phyloP scores from a whole-genome alignment of 2,329 filamentous ascomycete species.

The Fusarium nygamai region DNA sequence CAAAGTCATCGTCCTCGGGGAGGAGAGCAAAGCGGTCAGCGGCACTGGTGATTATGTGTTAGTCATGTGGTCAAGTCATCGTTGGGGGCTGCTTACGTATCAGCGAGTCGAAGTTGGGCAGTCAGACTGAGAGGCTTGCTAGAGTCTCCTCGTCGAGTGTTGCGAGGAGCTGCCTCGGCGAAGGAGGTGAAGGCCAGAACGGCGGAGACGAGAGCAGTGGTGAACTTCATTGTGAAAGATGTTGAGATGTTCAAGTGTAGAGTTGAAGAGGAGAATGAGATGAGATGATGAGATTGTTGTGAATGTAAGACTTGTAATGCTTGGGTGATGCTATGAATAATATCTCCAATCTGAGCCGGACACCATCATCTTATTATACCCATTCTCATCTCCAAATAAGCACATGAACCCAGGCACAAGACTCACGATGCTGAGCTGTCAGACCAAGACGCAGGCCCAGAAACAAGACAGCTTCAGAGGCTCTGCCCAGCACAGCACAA shows the following conservation, averaged over 20 bases:
- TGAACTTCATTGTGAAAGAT: conserved; percentile 49
- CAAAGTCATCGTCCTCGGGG: conserved; percentile 55
- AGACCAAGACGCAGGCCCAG: background rate
- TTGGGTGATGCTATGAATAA: conserved; percentile 31
- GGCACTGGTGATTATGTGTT: conserved; percentile 44
- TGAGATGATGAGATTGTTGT: background rate
- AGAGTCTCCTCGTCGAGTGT: conserved; percentile 14
- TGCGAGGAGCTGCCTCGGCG: conserved; percentile 42
- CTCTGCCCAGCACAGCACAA: background rate
- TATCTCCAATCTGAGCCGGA: conserved; percentile 28
- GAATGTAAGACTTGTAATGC: background rate
- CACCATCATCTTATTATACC: conserved; percentile 39
- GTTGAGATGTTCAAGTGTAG: background rate
- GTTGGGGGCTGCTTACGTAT: conserved; percentile 45
- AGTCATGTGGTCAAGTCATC: conserved; percentile 4
- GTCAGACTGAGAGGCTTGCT: conserved; percentile 46
- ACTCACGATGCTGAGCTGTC: conserved; percentile 7
- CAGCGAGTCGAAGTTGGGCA: conserved; percentile 52
- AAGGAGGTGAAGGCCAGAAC: conserved; percentile 53
- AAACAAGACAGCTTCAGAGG: conserved; percentile 7
- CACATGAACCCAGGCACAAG: conserved; percentile 6
- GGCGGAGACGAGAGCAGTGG: conserved; percentile 47
- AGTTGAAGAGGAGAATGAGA: background rate
- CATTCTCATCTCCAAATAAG: background rate
- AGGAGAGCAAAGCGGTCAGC: conserved; percentile 57